These are phyloP conservation scores for Fusarium napiforme DNA, from an alignment of 2,329 filamentous ascomycete genomes.

Conservation along the genomic window DNA sequence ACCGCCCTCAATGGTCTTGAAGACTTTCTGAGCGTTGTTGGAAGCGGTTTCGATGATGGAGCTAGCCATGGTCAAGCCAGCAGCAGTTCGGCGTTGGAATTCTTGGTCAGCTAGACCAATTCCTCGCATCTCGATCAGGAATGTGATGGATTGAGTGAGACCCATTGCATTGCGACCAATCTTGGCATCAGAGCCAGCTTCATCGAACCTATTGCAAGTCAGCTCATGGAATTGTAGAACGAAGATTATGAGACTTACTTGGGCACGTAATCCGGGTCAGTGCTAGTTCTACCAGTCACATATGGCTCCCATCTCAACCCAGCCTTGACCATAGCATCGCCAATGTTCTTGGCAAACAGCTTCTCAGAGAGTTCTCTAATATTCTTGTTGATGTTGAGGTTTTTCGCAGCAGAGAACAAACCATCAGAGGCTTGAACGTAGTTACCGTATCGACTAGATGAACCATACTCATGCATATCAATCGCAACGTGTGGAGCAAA, in stretches of 20 bases:
- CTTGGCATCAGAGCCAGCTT: constrained; percentile 46
- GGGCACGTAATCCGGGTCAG: constrained; percentile 17
- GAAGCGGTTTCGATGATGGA: constrained; percentile 46
- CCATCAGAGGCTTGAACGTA: constrained; percentile 45
- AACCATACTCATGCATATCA: constrained; percentile 49
- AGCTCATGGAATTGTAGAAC: rapidly evolving
- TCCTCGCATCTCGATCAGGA: constrained; percentile 47
- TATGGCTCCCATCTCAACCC: constrained; percentile 47
- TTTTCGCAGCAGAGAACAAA: constrained; percentile 49
- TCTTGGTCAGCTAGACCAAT: constrained; percentile 47
- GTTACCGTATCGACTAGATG: constrained; percentile 33
- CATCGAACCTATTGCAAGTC: constrained; percentile 29
- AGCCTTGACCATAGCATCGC: constrained; percentile 43
- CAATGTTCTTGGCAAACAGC: constrained; percentile 45
- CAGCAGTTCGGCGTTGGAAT: constrained; percentile 45
- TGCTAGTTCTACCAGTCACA: constrained; percentile 38
- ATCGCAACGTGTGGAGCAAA: constrained; percentile 47
- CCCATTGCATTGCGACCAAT: constrained; percentile 47
- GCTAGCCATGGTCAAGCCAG: constrained; percentile 44
- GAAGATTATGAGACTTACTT: not conserved
- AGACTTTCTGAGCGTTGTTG: constrained; percentile 44
- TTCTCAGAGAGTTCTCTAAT: constrained; percentile 46
- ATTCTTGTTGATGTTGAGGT: constrained; percentile 47
- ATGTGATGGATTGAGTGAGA: constrained; percentile 45
- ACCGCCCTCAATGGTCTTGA: constrained; percentile 41